These are phyloP conservation scores for Allium sativum DNA, from an alignment of 106 monocot genomes.

Conservation along the genomic window DNA sequence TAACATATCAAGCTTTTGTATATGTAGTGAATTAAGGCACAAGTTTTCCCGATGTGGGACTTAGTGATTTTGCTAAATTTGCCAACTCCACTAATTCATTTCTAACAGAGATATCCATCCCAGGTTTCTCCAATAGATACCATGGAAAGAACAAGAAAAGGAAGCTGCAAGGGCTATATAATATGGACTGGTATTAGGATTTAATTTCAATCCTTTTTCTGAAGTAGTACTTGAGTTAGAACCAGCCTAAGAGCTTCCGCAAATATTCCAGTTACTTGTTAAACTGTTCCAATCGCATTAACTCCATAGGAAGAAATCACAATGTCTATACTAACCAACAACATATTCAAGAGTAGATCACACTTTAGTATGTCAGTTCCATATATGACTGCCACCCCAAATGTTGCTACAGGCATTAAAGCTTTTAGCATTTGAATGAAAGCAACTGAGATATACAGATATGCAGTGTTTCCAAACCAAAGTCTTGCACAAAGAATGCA, in stretches of 20 bases:
- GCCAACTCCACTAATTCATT: too few species aligned
- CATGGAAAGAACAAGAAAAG: too few species aligned
- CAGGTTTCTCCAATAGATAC: too few species aligned
- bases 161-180: conserved; percentile 99
- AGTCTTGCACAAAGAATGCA: conserved; percentile 95
- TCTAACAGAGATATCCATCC: too few species aligned
- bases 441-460: conserved; percentile 60
- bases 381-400: conserved; percentile 79
- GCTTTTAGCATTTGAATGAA: conserved; percentile 81
- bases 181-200: conserved; percentile 90
- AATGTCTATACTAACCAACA: conserved; percentile 88
- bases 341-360: conserved; percentile 83
- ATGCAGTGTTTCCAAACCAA: conserved; percentile 86
- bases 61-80: too few species aligned
- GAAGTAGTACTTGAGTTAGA: conserved; percentile 90
- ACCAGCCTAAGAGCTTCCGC: conserved; percentile 96
- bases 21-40: too few species aligned
- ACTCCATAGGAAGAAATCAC: conserved; percentile 93
- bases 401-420: conserved; percentile 94
- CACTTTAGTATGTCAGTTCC: conserved; percentile 84
- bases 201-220: conserved; percentile 83
- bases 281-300: conserved; percentile 76
- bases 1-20: too few species aligned
- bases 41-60: too few species aligned
- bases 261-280: conserved; percentile 84